Evolutionary conservation across 352 stramenopile species (phyloP).

Genomic region (Thraustochytrium striatum): DNA sequence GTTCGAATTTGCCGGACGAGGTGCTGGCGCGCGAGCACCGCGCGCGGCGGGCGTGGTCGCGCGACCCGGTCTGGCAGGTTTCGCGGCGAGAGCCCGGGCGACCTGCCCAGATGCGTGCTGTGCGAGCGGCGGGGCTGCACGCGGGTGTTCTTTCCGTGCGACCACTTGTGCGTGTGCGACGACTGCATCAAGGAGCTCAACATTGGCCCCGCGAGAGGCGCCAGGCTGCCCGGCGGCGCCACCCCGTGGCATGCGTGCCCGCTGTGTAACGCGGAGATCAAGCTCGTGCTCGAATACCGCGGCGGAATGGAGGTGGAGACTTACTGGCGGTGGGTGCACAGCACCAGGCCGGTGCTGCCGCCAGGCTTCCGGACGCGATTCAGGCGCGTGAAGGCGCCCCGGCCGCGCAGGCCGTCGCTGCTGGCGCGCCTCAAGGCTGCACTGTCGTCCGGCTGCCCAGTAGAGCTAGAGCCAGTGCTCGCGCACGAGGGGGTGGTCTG

Average conservation of each 20-base stretch:
- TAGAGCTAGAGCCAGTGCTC: not conserved
- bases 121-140: not conserved
- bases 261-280: conserved; percentile 31
- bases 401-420: too few species aligned
- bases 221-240: not conserved
- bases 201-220: not conserved
- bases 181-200: not conserved
- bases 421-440: too few species aligned
- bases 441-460: too few species aligned
- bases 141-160: conserved; percentile 35
- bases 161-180: conserved; percentile 39
- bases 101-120: too few species aligned
- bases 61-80: too few species aligned
- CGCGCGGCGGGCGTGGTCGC: too few species aligned
- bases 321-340: conserved; percentile 6
- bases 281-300: conserved; percentile 5
- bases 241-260: conserved; percentile 32
- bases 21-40: too few species aligned
- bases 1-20: too few species aligned
- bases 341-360: not conserved
- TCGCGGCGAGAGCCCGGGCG: too few species aligned
- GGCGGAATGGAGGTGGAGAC: conserved; percentile 14
- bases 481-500: not conserved
- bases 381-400: too few species aligned
- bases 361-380: conserved; percentile 18